Conservation (phyloP, 2,329 filamentous ascomycete species). For the Dactylellina cionopaga region DNA sequence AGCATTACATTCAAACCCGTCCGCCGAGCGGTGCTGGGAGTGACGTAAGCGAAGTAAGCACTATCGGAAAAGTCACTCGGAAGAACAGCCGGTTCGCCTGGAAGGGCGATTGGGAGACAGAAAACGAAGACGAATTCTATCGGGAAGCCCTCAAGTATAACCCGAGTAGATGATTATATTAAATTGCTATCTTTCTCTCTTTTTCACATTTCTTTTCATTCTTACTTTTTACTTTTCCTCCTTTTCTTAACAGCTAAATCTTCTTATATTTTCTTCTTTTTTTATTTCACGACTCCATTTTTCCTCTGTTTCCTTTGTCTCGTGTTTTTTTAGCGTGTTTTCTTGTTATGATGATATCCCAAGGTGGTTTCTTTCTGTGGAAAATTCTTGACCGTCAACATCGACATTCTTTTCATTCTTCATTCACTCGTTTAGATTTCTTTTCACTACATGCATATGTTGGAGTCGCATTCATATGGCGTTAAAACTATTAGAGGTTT, state of each 20-base stretch:
- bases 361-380: slow-evolving; percentile 17
- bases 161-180: slow-evolving; percentile 18
- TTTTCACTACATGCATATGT: slow-evolving; percentile 3
- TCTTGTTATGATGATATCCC: slow-evolving; percentile 33
- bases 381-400: slow-evolving; percentile 13
- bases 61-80: slow-evolving; percentile 46
- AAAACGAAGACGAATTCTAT: slow-evolving; percentile 48
- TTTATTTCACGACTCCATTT: background rate
- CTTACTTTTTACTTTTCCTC: background rate
- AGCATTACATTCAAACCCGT: slow-evolving; percentile 17
- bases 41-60: slow-evolving; percentile 48
- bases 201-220: background rate
- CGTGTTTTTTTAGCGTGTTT: background rate
- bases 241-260: slow-evolving; percentile 1
- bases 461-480: slow-evolving; percentile 22
- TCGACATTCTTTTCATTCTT: slow-evolving; percentile 19
- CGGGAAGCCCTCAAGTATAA: slow-evolving; percentile 45
- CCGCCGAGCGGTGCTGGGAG: slow-evolving; percentile 38
- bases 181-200: background rate
- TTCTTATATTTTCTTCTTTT: background rate
- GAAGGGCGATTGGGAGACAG: slow-evolving; percentile 50
- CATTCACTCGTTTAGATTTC: background rate
- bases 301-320: background rate
- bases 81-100: slow-evolving; percentile 49
- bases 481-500: slow-evolving; percentile 26